These are phyloP conservation scores for Apiospora saccharicola DNA, from an alignment of 2,329 filamentous ascomycete genomes.

Conservation along the genomic window DNA sequence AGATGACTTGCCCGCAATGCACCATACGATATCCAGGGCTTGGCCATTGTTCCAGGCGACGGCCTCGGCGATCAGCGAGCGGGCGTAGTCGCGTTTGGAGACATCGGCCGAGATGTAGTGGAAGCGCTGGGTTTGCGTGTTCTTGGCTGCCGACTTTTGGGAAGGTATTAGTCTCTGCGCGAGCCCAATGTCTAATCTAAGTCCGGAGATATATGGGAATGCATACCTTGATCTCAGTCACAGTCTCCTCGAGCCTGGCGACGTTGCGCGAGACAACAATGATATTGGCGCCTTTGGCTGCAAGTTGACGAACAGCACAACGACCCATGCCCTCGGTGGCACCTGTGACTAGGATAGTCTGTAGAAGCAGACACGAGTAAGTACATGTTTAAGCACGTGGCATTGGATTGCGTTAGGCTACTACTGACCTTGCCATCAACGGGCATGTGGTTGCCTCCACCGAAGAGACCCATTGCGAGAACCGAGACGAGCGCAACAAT, in stretches of 20 bases:
- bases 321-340: slow-evolving; percentile 93
- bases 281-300: slow-evolving; percentile 84
- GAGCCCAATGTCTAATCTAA: slow-evolving; percentile 3
- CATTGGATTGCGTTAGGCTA: background rate
- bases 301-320: slow-evolving; percentile 75
- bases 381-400: background rate
- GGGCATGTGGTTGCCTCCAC: slow-evolving; percentile 77
- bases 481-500: slow-evolving; percentile 46
- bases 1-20: slow-evolving; percentile 77
- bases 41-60: slow-evolving; percentile 78
- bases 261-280: slow-evolving; percentile 84
- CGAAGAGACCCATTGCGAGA: slow-evolving; percentile 71
- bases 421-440: slow-evolving; percentile 79
- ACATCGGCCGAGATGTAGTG: slow-evolving; percentile 86
- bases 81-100: slow-evolving; percentile 72
- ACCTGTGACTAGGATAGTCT: slow-evolving; percentile 58
- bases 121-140: slow-evolving; percentile 76
- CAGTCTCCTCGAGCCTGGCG: slow-evolving; percentile 74
- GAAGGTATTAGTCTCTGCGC: slow-evolving; percentile 10
- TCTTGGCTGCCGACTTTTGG: slow-evolving; percentile 67
- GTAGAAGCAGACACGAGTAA: slow-evolving; percentile 58
- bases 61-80: slow-evolving; percentile 73
- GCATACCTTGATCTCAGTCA: slow-evolving; percentile 56
- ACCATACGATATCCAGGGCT: slow-evolving; percentile 89
- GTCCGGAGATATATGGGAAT: background rate